phyloP scores from a whole-genome alignment of 257 asterid species.

The Euphrasia confusa region DNA sequence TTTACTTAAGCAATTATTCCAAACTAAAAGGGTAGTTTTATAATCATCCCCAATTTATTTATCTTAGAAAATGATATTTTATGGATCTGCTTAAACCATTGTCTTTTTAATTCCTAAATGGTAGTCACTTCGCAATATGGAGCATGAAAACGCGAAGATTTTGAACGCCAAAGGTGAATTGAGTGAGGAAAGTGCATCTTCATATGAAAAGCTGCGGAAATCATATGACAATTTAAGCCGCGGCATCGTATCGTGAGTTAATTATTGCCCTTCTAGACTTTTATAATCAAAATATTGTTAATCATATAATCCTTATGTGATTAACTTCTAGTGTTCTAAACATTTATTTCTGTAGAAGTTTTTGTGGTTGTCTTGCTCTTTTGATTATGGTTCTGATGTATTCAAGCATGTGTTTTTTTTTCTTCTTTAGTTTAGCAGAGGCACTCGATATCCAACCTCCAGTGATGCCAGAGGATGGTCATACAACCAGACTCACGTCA shows the following conservation, averaged over 20 bases:
- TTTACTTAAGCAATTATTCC: no score
- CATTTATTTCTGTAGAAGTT: slow-evolving; percentile 17
- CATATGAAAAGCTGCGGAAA: slow-evolving; percentile 91
- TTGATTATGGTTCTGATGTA: slow-evolving; percentile 22
- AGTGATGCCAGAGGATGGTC: slow-evolving; percentile 97
- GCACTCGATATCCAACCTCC: slow-evolving; percentile 98
- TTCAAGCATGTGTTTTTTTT: not conserved
- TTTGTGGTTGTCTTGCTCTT: not conserved
- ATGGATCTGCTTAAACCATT: not conserved
- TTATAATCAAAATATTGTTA: slow-evolving; percentile 7
- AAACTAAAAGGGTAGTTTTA: no score
- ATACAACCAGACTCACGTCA: slow-evolving; percentile 89
- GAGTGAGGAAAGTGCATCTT: slow-evolving; percentile 79
- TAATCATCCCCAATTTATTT: slow-evolving; percentile 4
- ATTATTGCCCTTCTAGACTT: slow-evolving; percentile 23
- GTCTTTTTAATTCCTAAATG: slow-evolving; percentile 19
- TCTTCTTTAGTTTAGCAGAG: slow-evolving; percentile 75
- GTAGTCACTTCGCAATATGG: slow-evolving; percentile 96
- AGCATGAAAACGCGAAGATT: slow-evolving; percentile 91
- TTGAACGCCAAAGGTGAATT: slow-evolving; percentile 97
- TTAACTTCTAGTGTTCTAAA: slow-evolving; percentile 17
- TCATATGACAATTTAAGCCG: slow-evolving; percentile 86
- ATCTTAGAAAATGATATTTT: slow-evolving; percentile 18
- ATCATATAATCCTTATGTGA: slow-evolving; percentile 8
- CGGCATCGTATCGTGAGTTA: slow-evolving; percentile 86